A percentile compares a stretch with the other conserved stretches of the same genome.
Evolutionary conservation across 192 early-diverging fungal genomes (phyloP).

Genomic region (Oehlia diaphana): DNA sequence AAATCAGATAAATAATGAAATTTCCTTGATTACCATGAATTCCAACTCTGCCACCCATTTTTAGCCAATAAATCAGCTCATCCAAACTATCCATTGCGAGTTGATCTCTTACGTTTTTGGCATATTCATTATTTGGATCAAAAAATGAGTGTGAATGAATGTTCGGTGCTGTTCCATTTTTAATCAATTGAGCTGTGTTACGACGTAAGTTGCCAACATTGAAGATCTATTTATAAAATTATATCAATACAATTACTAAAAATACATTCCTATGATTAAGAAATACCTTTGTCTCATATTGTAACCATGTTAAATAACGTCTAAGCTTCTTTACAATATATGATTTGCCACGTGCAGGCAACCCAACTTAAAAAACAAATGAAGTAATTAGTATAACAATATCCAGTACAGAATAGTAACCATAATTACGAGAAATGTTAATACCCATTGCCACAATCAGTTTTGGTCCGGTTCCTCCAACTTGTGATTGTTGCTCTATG

Average conservation of each 20-base stretch:
- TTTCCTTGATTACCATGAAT: slow-evolving; percentile 53
- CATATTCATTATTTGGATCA: slow-evolving; percentile 84
- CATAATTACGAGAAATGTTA: not conserved
- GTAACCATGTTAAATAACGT: slow-evolving; percentile 82
- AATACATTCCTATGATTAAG: not conserved
- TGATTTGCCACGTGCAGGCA: slow-evolving; percentile 94
- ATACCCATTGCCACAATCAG: slow-evolving; percentile 92
- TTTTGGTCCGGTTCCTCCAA: slow-evolving; percentile 64
- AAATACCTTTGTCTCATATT: slow-evolving; percentile 73
- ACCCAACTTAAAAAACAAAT: slow-evolving; percentile 61
- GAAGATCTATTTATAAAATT: slow-evolving; percentile 63
- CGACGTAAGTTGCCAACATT: slow-evolving; percentile 96
- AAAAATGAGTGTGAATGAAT: slow-evolving; percentile 87
- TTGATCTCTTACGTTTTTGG: slow-evolving; percentile 76
- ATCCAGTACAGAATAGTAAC: too few species aligned
- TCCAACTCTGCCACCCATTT: slow-evolving; percentile 83
- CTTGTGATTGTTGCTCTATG: not conserved
- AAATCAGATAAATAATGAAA: not conserved
- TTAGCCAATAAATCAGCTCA: slow-evolving; percentile 88
- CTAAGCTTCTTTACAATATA: slow-evolving; percentile 96
- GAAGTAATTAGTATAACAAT: not conserved
- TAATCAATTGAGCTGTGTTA: slow-evolving; percentile 52
- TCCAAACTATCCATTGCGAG: slow-evolving; percentile 90
- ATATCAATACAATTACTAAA: not conserved
- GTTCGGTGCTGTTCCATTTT: slow-evolving; percentile 38